Base-by-base conservation (phyloP, 1,139 yeast species). In the Saccharomyces pastorianus region DNA sequence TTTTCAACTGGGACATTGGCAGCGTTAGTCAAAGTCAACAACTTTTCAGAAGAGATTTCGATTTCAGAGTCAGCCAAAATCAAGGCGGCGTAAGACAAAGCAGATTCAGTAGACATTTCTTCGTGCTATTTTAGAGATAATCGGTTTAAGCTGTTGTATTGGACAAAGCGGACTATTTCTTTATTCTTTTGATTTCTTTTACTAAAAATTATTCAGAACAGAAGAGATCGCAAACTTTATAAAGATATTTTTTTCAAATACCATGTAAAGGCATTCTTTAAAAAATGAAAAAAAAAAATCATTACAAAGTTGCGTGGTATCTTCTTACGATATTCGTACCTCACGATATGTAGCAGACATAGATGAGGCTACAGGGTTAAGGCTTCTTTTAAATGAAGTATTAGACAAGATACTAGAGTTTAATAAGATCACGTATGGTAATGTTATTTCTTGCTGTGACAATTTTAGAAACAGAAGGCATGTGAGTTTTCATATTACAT, bases 81-180 rank as follows among this genome's bases (percentile, higher is more conserved):
- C 74, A 86, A 80, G 71, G 93, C 89, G 72, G 95, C 93, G 85
- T 85, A 86, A 64, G 93, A 84, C 73, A 86, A 81, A 73, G 90
- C 85, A 70, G 89, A 76, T 83, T 86, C 91, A 73, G 82, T 78
- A 73, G 93, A 85, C 89, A 84, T 84, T 73, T 65, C 76, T 65
- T 54, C 55, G 55, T 59, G 53, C 63, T 62, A 26, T 38, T 61
- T 64, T 68, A 77, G 81, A 79, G 76, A 78, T 78, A 78, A 78
- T 78, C 82, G 72, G 71, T 75, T 78, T 78, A 77, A 78, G 81
- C 81, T 69, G 61, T 49, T 53, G 52, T 56, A 49, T 42, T 46
- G 51, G 53, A 60, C 60, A 64, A 60, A 73, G 88, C 88, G 81
- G 88, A 83, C 88, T 83, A 83, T 76, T 80, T 82, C 86, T 68